A percentile compares a stretch with the other conserved stretches of the same genome.
phyloP scores from a whole-genome alignment of 352 stramenopile species.

The Phytophthora chlamydospora region DNA sequence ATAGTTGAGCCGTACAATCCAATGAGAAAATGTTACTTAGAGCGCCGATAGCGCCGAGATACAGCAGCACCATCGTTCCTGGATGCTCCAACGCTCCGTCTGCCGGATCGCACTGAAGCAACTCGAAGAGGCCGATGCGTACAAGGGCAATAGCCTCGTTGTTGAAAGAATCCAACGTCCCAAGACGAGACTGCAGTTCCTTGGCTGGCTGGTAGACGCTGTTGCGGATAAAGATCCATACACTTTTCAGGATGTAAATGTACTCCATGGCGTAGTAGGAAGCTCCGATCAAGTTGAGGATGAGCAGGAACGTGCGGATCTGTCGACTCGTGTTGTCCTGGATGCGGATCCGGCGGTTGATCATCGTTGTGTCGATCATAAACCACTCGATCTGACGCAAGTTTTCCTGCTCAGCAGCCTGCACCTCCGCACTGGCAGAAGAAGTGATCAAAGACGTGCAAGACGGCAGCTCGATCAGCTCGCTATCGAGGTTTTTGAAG shows the following conservation, averaged over 20 bases:
- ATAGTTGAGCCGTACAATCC: constrained; percentile 37
- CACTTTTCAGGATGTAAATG: constrained; percentile 34
- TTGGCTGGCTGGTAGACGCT: constrained; percentile 25
- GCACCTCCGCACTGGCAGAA: neutral
- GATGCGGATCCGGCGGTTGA: constrained; percentile 38
- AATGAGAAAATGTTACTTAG: constrained; percentile 56
- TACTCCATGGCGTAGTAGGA: constrained; percentile 43
- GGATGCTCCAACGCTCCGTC: constrained; percentile 42
- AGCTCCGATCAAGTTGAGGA: constrained; percentile 45
- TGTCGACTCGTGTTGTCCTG: constrained; percentile 50
- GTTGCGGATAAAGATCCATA: constrained; percentile 33
- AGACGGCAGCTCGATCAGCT: constrained; percentile 23
- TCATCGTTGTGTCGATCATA: constrained; percentile 30
- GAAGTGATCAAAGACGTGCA: constrained; percentile 25
- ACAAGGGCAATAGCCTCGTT: neutral
- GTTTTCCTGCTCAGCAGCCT: constrained; percentile 23
- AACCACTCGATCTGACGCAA: constrained; percentile 46
- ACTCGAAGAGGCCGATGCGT: constrained; percentile 18
- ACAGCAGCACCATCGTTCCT: constrained; percentile 42
- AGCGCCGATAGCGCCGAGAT: constrained; percentile 43
- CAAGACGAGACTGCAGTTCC: constrained; percentile 5
- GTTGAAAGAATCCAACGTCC: constrained; percentile 13
- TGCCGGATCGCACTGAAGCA: constrained; percentile 31
- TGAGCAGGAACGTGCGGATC: constrained; percentile 41
- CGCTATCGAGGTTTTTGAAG: constrained; percentile 28